Evolutionary conservation across 768 basidiomycete genomes (phyloP).

Genomic region (Pholiota conissans): DNA sequence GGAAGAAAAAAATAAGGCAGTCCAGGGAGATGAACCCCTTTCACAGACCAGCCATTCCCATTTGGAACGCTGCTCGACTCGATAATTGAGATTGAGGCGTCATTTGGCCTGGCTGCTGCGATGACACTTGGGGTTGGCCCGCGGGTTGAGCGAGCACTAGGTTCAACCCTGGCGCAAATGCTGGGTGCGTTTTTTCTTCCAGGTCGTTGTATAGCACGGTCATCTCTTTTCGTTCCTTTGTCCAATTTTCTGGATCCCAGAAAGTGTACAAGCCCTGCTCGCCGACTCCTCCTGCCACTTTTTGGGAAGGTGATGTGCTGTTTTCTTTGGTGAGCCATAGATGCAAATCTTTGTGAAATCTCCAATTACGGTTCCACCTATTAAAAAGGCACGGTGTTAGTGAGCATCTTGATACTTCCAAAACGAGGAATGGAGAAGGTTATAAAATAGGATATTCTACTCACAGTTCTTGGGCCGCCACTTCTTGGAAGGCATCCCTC

Average conservation of each 20-base stretch:
- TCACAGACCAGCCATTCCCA: conserved; percentile 53
- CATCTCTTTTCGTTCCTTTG: conserved; percentile 77
- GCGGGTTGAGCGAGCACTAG: conserved; percentile 19
- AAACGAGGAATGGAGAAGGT: background rate
- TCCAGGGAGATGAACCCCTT: conserved; percentile 13
- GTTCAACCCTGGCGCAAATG: conserved; percentile 51
- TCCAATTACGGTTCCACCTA: conserved; percentile 94
- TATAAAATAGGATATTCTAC: conserved; percentile 29
- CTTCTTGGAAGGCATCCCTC: conserved; percentile 89
- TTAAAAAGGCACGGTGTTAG: conserved; percentile 8
- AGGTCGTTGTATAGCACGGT: conserved; percentile 72
- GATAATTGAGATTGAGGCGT: conserved; percentile 38
- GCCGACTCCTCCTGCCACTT: conserved; percentile 77
- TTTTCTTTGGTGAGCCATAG: conserved; percentile 88
- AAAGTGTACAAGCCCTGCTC: conserved; percentile 89
- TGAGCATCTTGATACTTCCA: background rate
- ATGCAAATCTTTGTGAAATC: conserved; percentile 91
- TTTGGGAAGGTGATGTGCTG: conserved; percentile 71
- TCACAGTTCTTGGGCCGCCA: conserved; percentile 93
- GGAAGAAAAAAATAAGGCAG: conserved; percentile 14
- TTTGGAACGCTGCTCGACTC: conserved; percentile 47
- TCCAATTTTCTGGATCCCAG: conserved; percentile 84
- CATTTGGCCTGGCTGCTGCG: conserved; percentile 38
- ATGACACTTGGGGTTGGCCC: conserved; percentile 23
- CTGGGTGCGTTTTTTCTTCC: conserved; percentile 70